A percentile compares a stretch with the other conserved stretches of the same genome.
These are phyloP conservation scores for Fraxinus ornus DNA, from an alignment of 305 asterid genomes.

Conservation along the genomic window DNA sequence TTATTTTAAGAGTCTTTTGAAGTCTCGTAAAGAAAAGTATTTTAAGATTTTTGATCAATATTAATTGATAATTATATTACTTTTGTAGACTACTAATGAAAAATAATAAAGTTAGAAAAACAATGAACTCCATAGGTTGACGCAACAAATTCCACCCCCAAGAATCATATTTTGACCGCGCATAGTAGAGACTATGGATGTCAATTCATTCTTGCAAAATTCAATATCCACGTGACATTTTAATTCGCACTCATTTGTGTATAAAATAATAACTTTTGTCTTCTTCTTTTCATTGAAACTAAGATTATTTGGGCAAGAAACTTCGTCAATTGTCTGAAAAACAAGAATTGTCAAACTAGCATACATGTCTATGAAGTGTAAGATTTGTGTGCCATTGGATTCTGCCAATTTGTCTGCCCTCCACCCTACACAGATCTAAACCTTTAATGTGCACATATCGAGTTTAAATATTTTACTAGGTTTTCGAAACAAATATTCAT, in stretches of 20 bases:
- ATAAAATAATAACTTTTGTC: not conserved
- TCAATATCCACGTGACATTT: not conserved
- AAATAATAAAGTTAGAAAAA: too few relatives aligned
- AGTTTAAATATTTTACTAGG: not conserved
- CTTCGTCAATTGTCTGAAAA: not conserved
- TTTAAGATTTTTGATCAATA: too few relatives aligned
- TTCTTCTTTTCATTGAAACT: not conserved
- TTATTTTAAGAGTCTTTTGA: too few relatives aligned
- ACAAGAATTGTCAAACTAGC: not conserved
- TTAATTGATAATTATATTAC: too few relatives aligned
- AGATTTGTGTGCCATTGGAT: not conserved
- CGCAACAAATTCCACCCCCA: too few relatives aligned
- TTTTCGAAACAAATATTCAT: too few relatives aligned
- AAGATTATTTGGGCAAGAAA: not conserved
- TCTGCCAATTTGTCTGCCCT: constrained; percentile 26
- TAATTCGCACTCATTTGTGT: not conserved
- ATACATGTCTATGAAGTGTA: not conserved
- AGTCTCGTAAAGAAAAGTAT: too few relatives aligned
- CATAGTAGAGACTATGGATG: too few relatives aligned
- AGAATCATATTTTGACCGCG: too few relatives aligned
- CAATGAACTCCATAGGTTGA: too few relatives aligned
- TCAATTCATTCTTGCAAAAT: too few relatives aligned
- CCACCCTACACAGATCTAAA: constrained; percentile 23
- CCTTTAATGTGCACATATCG: not conserved
- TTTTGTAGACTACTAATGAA: too few relatives aligned